Evolutionary conservation across 371 early-diverging fungal species (phyloP).

Genomic region (Haplosporangium sp.): DNA sequence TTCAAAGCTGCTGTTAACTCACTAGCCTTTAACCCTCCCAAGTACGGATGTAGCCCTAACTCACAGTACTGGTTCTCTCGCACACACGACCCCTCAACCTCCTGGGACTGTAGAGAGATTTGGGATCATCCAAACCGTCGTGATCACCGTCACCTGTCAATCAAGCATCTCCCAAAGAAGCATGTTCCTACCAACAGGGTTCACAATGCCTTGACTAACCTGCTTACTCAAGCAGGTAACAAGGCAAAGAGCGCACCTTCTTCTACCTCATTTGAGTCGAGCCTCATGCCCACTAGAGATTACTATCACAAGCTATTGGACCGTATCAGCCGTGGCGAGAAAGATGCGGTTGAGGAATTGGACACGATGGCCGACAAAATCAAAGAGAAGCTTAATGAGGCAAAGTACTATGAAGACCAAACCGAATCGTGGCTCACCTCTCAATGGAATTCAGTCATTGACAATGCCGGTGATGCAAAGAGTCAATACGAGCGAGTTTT

Average conservation of each 20-base stretch:
- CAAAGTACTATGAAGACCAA: constrained; percentile 53
- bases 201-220: constrained; percentile 25
- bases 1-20: constrained; percentile 53
- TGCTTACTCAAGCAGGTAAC: constrained; percentile 26
- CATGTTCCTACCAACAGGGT: constrained; percentile 30
- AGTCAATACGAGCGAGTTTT: constrained; percentile 40
- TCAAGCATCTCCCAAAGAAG: constrained; percentile 50
- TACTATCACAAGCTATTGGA: constrained; percentile 28
- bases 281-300: constrained; percentile 35
- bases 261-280: constrained; percentile 31
- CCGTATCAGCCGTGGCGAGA: constrained; percentile 28
- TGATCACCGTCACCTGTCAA: constrained; percentile 22
- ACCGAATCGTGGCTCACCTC: constrained; percentile 49
- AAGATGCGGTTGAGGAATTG: constrained; percentile 36
- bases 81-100: constrained; percentile 4
- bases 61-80: constrained; percentile 55
- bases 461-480: constrained; percentile 45
- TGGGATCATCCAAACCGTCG: constrained; percentile 47
- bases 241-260: constrained; percentile 46
- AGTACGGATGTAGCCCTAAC: constrained; percentile 46
- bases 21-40: constrained; percentile 47
- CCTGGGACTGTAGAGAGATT: constrained; percentile 53
- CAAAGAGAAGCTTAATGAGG: constrained; percentile 43
- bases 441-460: constrained; percentile 47
- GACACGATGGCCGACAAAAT: constrained; percentile 39